phyloP scores from a whole-genome alignment of 768 basidiomycete species.

The Termitomyces titanicus region DNA sequence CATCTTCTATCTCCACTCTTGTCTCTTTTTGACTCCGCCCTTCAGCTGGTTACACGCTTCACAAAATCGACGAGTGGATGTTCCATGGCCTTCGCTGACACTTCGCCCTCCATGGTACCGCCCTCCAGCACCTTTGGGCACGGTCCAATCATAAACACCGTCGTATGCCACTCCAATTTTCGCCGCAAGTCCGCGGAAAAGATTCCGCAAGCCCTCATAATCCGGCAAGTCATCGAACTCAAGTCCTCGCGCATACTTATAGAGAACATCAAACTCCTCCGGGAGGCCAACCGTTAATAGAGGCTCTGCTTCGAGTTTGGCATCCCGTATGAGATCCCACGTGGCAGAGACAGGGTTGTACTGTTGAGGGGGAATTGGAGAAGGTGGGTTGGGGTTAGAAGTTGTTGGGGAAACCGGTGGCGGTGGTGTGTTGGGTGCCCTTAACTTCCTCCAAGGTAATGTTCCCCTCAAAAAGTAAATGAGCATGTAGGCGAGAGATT shows the following conservation, averaged over 20 bases:
- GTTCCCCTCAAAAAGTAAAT: conserved; percentile 78
- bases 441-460: conserved; percentile 74
- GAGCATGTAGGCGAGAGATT: conserved; percentile 79
- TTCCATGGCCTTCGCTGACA: conserved; percentile 13
- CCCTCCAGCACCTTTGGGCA: conserved; percentile 17
- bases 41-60: conserved; percentile 37
- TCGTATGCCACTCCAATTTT: conserved; percentile 55
- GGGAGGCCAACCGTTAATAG: conserved; percentile 74
- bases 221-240: conserved; percentile 89
- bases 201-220: conserved; percentile 74
- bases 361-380: conserved; percentile 17
- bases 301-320: conserved; percentile 63
- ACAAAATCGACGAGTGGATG: conserved; percentile 28
- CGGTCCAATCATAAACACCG: conserved; percentile 42
- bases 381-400: conserved; percentile 12
- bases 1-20: conserved; percentile 16
- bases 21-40: conserved; percentile 4
- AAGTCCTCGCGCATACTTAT: conserved; percentile 75
- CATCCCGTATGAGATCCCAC: conserved; percentile 75
- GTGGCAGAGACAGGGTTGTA: conserved; percentile 62
- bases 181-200: conserved; percentile 61
- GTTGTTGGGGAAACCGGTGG: conserved; percentile 23
- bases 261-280: conserved; percentile 77
- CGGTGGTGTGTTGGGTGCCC: conserved; percentile 39
- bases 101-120: conserved; percentile 18